phyloP scores from a whole-genome alignment of 2,329 filamentous ascomycete species.

The Xylariales sp. region DNA sequence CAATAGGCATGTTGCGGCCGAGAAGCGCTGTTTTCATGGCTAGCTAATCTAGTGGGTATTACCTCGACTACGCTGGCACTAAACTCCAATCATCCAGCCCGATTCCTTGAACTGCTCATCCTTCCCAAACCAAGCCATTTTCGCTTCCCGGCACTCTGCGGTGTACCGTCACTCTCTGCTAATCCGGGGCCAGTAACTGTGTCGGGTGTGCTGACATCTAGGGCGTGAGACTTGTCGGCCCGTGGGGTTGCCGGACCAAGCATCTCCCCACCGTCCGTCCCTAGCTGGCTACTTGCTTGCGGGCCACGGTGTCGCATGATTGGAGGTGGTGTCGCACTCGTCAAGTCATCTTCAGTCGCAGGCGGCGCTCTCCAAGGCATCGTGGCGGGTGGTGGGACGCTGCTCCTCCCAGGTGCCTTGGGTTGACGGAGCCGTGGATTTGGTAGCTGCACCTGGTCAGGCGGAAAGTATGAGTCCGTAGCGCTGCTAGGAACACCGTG shows the following conservation, averaged over 20 bases:
- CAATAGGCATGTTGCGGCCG: no score
- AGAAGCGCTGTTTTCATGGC: no score
- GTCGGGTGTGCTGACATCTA: slow-evolving; percentile 7
- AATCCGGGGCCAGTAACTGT: not conserved
- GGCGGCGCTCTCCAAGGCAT: slow-evolving; percentile 34
- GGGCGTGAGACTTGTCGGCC: no score
- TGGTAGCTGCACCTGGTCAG: slow-evolving; percentile 14
- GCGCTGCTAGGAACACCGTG: slow-evolving; percentile 15
- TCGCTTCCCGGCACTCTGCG: slow-evolving; percentile 14
- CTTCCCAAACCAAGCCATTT: slow-evolving; percentile 27
- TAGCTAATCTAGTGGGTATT: no score
- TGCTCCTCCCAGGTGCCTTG: slow-evolving; percentile 19
- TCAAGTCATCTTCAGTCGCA: slow-evolving; percentile 37
- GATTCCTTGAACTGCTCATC: slow-evolving; percentile 20
- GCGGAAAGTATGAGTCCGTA: slow-evolving; percentile 16
- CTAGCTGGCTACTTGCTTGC: no score
- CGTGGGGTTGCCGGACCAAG: no score
- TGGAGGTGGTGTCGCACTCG: slow-evolving; percentile 51
- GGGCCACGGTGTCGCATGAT: slow-evolving; percentile 41
- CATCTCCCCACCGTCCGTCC: no score
- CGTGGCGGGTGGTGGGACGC: slow-evolving; percentile 24
- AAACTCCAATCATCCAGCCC: slow-evolving; percentile 18
- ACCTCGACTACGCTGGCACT: no score
- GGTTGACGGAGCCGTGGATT: slow-evolving; percentile 12
- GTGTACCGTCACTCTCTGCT: slow-evolving; percentile 6